Evolutionary conservation across 306 rosid species (phyloP).

Genomic region (Medicago ruthenica): DNA sequence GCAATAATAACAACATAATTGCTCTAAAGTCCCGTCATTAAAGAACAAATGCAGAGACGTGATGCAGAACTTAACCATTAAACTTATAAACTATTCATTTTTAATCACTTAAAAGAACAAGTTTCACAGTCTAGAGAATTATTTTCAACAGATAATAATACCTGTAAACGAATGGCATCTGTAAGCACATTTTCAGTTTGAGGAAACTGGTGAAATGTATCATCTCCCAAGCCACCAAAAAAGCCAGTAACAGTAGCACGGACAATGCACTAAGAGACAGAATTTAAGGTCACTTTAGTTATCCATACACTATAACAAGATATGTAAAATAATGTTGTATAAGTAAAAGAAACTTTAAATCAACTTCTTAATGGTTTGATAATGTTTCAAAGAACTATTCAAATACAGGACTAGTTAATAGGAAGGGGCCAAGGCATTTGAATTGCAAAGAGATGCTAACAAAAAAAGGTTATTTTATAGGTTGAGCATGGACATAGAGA

Average conservation of each 20-base stretch:
- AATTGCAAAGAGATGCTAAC: background rate
- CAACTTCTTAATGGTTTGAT: background rate
- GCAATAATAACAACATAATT: slow-evolving; percentile 28
- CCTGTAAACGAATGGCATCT: slow-evolving; percentile 89
- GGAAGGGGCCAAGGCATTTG: slow-evolving; percentile 1
- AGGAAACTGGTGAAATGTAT: slow-evolving; percentile 48
- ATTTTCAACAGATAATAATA: slow-evolving; percentile 43
- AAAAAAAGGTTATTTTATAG: background rate
- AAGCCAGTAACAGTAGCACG: slow-evolving; percentile 74
- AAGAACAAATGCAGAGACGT: slow-evolving; percentile 14
- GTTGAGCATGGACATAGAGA: background rate
- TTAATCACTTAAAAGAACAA: slow-evolving; percentile 31
- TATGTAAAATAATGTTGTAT: slow-evolving; percentile 28
- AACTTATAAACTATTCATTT: slow-evolving; percentile 14
- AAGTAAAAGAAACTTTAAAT: background rate
- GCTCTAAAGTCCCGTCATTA: slow-evolving; percentile 32
- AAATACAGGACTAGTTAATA: background rate
- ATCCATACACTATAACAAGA: slow-evolving; percentile 38
- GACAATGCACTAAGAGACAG: slow-evolving; percentile 73
- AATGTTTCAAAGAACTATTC: background rate
- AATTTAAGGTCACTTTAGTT: slow-evolving; percentile 38
- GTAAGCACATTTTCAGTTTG: slow-evolving; percentile 60
- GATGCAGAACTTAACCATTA: slow-evolving; percentile 26
- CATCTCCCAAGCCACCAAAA: slow-evolving; percentile 47
- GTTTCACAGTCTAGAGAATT: background rate